These are phyloP conservation scores for Penicillium brevicompactum DNA, from an alignment of 2,329 filamentous ascomycete genomes.

Conservation along the genomic window DNA sequence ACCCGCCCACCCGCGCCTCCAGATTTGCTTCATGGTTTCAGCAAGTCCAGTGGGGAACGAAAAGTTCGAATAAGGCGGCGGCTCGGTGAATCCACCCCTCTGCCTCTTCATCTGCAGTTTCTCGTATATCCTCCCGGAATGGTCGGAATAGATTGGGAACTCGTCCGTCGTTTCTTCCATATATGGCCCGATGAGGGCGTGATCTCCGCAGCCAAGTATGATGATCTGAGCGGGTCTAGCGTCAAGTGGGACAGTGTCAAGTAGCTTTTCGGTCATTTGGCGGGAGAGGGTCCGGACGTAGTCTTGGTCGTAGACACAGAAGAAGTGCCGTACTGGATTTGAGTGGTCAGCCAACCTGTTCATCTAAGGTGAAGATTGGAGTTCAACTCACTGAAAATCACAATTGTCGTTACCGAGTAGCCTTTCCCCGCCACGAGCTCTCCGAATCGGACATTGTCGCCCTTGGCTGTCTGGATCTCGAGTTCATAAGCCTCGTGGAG, in stretches of 20 bases:
- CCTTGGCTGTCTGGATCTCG: constrained; percentile 19
- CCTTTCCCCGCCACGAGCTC: constrained; percentile 27
- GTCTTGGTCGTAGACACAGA: constrained; percentile 26
- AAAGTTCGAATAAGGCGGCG: constrained; percentile 12
- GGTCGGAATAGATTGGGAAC: constrained; percentile 25
- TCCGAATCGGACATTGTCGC: constrained; percentile 22
- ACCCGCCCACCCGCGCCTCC: constrained; percentile 8
- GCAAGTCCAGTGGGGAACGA: constrained; percentile 13
- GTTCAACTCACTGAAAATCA: constrained; percentile 20
- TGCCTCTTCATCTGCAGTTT: constrained; percentile 22
- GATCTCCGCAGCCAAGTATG: constrained; percentile 27
- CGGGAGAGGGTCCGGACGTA: constrained; percentile 20
- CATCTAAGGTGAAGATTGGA: neutral
- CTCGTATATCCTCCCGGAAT: constrained; percentile 19
- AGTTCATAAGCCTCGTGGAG: constrained; percentile 27
- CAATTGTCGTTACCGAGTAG: constrained; percentile 22
- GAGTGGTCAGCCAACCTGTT: neutral
- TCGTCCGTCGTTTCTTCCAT: constrained; percentile 18
- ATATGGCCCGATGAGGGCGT: constrained; percentile 21
- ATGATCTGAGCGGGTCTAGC: constrained; percentile 24
- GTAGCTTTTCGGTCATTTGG: constrained; percentile 17
- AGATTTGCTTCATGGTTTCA: constrained; percentile 17
- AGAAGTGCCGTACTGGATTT: constrained; percentile 26
- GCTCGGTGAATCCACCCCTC: constrained; percentile 7
- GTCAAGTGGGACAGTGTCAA: constrained; percentile 14